phyloP scores from a whole-genome alignment of 1,139 yeast genomes.

The Debaryomyces fabryi region DNA sequence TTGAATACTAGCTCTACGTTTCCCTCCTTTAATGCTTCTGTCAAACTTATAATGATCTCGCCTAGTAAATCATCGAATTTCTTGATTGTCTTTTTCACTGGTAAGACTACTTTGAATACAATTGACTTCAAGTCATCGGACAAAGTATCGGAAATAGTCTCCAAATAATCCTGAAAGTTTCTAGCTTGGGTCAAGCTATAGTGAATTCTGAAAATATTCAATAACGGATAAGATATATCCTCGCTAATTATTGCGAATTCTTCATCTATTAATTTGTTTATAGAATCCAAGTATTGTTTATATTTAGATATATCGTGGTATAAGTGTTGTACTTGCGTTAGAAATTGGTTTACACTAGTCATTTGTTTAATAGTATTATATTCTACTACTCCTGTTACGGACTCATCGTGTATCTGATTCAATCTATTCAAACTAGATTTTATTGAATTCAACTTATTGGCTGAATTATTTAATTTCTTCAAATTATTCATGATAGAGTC shows the following conservation, averaged over 20 bases:
- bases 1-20: conserved; percentile 71
- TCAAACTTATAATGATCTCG: conserved; percentile 61
- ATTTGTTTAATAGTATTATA: conserved; percentile 62
- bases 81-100: conserved; percentile 50
- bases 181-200: conserved; percentile 68
- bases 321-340: conserved; percentile 68
- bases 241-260: conserved; percentile 54
- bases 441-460: conserved; percentile 46
- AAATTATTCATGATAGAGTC: conserved; percentile 51
- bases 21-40: conserved; percentile 70
- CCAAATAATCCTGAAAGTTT: conserved; percentile 77
- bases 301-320: conserved; percentile 65
- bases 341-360: conserved; percentile 69
- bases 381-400: conserved; percentile 54
- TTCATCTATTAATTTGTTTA: conserved; percentile 55
- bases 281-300: conserved; percentile 49
- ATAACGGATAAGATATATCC: conserved; percentile 58
- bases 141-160: conserved; percentile 52
- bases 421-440: conserved; percentile 62
- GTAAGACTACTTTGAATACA: conserved; percentile 58
- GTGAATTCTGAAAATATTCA: conserved; percentile 67
- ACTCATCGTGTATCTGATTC: conserved; percentile 55
- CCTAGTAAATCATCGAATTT: conserved; percentile 68
- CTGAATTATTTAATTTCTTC: conserved; percentile 38
- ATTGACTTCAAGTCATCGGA: conserved; percentile 75